Conservation (phyloP, 2,329 filamentous ascomycete species). For the Hypoxylon sp. region DNA sequence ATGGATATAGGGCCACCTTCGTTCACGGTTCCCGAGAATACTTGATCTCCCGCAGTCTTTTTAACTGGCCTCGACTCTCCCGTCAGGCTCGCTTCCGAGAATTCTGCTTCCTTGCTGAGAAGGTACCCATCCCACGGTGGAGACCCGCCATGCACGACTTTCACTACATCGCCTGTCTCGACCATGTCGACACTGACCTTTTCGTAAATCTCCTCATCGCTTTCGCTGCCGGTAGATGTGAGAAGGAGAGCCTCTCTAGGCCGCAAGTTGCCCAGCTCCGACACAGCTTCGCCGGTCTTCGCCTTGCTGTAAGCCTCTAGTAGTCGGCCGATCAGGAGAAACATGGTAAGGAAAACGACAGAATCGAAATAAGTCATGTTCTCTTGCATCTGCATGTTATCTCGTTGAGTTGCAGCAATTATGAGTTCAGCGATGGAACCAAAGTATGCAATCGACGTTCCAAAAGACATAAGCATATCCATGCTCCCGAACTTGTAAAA, state of each 20-base stretch:
- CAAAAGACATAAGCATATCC: constrained; percentile 24
- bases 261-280: constrained; percentile 14
- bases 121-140: constrained; percentile 23
- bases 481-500: constrained; percentile 20
- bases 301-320: constrained; percentile 24
- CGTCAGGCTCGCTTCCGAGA: constrained; percentile 14
- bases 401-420: constrained; percentile 3
- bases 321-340: constrained; percentile 19
- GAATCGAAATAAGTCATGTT: constrained; percentile 29
- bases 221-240: not conserved
- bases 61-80: constrained; percentile 11
- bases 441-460: constrained; percentile 15
- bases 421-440: constrained; percentile 15
- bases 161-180: constrained; percentile 18
- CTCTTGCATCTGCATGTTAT: constrained; percentile 11
- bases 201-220: constrained; percentile 7
- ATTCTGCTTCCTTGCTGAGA: constrained; percentile 20
- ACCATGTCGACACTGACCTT: constrained; percentile 17
- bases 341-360: constrained; percentile 27
- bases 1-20: constrained; percentile 20
- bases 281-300: constrained; percentile 24
- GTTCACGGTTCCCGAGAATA: constrained; percentile 24
- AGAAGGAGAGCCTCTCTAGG: constrained; percentile 21
- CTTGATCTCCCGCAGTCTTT: constrained; percentile 14
- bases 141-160: constrained; percentile 16